Evolutionary conservation across 2,329 filamentous ascomycete genomes (phyloP).

Genomic region (Exophiala sp.): DNA sequence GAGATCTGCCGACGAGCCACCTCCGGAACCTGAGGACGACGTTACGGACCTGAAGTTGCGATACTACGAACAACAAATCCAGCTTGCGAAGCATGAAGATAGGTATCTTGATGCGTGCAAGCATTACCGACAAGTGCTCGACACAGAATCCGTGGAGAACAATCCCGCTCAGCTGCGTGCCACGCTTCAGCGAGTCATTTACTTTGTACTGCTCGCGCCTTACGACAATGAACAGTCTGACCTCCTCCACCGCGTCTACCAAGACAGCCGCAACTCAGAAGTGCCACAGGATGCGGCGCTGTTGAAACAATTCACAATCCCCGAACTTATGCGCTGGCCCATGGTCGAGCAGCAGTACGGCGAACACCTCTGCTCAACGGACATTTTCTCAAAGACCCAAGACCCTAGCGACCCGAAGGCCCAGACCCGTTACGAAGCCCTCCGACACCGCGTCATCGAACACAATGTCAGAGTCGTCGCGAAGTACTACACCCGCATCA

Average conservation of each 20-base stretch:
- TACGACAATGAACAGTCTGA: constrained; percentile 99
- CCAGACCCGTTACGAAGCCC: constrained; percentile 81
- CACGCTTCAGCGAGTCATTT: constrained; percentile 90
- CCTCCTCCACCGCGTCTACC: constrained; percentile 86
- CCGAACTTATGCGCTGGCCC: constrained; percentile 98
- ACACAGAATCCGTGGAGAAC: constrained; percentile 92
- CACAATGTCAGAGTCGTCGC: constrained; percentile 97
- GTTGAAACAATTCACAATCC: constrained; percentile 89
- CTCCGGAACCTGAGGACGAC: constrained; percentile 72
- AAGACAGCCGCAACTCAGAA: constrained; percentile 75
- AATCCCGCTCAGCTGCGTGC: constrained; percentile 81
- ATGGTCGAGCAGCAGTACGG: constrained; percentile 86
- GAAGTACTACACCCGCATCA: constrained; percentile 98
- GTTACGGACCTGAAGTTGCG: constrained; percentile 93
- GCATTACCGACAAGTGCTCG: constrained; percentile 92
- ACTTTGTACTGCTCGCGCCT: constrained; percentile 92
- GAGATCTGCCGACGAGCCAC: constrained; percentile 70
- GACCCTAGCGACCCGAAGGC: constrained; percentile 74
- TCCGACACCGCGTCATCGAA: constrained; percentile 97
- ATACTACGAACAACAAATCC: constrained; percentile 97
- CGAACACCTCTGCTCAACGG: constrained; percentile 79
- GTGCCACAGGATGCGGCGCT: constrained; percentile 79
- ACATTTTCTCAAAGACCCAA: constrained; percentile 73
- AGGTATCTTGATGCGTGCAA: constrained; percentile 98
- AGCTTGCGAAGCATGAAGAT: constrained; percentile 89